Evolutionary conservation across 2,329 filamentous ascomycete species (phyloP), one percentile per base, ranked within the genome.

Genomic region (Bisporella sp.): DNA sequence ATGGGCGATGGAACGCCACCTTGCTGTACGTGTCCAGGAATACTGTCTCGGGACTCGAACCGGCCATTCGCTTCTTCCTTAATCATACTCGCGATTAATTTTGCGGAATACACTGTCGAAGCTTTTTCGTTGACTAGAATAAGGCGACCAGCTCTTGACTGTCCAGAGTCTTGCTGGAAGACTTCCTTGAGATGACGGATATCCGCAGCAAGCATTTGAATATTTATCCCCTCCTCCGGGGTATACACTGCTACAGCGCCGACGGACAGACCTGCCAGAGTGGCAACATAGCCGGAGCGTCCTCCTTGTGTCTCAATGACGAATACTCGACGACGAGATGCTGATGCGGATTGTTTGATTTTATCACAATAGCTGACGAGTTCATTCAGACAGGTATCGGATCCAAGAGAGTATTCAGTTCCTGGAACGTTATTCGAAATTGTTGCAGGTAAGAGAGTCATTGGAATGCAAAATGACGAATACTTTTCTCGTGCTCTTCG

Each of bases 391-490:
- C 93, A 97, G 1, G 93, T 99, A 64, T 99, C 93, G 32, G 90
- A 96, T 41, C 93, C 93, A 43, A 99, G 81, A 1, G 90, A 96
- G 73, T 96, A 97, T 70, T 99, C 93, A 0, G 92, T 96, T 39
- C 93, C 93, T 0, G 93, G 93, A 4, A 99, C 93, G 67, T 99
- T 99, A 77, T 99, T 99, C 58, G 89, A 96, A 60, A 99, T 92
- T 7, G 93, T 99, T n/a, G 93, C 93, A 0, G 93, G 93, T 30
- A 99, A 77, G 41, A 96, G 78, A 48, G 86, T 80, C 77, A 97
- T 89, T 21, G 93, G 93, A 57, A 99, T 96, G 68, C 89, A 90
- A 65, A 99, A 87, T 1, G 87, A 85, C 8, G 88, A 83, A 69
- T 87, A 96, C 54, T 88, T 71, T 35, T 82, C 78, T 50, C 90